Base-by-base conservation (phyloP, 805 yeast genomes). In the Lipomyces yamadae region DNA sequence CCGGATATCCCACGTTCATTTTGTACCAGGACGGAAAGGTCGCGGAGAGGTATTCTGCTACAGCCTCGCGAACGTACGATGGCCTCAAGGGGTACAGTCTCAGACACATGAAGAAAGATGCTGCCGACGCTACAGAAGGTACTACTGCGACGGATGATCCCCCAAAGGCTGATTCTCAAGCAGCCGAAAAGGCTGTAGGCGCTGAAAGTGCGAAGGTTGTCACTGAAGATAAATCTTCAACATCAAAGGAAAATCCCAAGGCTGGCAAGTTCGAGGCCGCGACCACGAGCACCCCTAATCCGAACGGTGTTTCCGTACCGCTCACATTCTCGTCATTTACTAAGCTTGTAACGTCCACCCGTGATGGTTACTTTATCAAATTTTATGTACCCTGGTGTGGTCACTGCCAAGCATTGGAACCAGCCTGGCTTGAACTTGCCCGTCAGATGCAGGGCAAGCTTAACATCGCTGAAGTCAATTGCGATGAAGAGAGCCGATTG, bases 1-100 rank as follows among this genome's bases (percentile, higher is more conserved):
- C 65, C 24, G 83, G 80, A n/a, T 93, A 85, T 75, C 99, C 99
- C 4, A 79, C 83, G 29, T 78, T 94, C 52, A 81, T 89, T 63
- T 80, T 94, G 7, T 93, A 89, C 78, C 65, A 71, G 52, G 75
- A 79, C 61, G 81, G 78, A 2, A 58, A 72, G 65, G 57, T 60
- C 35, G 64, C 74, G 30, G 76, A 76, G 35, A 70, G 69, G 0
- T 73, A 73, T 53, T 66, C 64, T 1, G 15, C 33, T n/a, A 33
- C 62, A 15, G 54, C 33, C 52, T 48, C 64, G 18, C 68, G 60
- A 37, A 65, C 58, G n/a, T 60, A 56, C 32, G 64, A 61, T n/a
- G 68, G 57, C 7, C 62, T 72, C 35, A 60, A 45, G 50, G 33
- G 35, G 32, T 72, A 66, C 58, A 70, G 67, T 18, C 50, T 30